phyloP scores from a whole-genome alignment of 2,329 filamentous ascomycete genomes.

The Ceratocystis harringtonii region DNA sequence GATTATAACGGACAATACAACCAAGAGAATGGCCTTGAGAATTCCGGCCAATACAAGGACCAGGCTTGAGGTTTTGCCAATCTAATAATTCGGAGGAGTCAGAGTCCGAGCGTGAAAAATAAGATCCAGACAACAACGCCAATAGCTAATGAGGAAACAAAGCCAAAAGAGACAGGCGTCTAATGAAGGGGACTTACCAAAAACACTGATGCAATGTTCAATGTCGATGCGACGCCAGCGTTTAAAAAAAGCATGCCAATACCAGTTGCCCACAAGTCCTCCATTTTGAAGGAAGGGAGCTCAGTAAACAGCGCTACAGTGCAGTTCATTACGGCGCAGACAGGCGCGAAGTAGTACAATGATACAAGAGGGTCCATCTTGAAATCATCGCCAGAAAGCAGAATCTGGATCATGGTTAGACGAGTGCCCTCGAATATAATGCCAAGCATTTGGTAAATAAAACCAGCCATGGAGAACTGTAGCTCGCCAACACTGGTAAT shows the following conservation, averaged over 20 bases:
- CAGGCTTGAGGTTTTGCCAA: constrained; percentile 74
- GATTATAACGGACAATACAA: constrained; percentile 59
- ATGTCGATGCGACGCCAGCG: constrained; percentile 61
- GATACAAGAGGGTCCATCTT: constrained; percentile 84
- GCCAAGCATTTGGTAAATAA: constrained; percentile 56
- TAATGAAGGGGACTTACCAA: constrained; percentile 41
- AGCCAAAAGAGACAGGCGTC: neutral
- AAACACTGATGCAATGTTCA: constrained; percentile 78
- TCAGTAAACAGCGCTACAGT: constrained; percentile 56
- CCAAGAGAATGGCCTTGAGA: constrained; percentile 75
- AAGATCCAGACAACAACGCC: neutral
- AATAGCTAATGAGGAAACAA: neutral
- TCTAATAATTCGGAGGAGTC: constrained; percentile 34
- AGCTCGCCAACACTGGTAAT: constrained; percentile 48
- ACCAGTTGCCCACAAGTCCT: constrained; percentile 51
- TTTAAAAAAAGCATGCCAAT: constrained; percentile 53
- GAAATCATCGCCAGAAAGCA: constrained; percentile 59
- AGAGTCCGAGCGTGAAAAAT: neutral
- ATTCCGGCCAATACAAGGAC: constrained; percentile 77
- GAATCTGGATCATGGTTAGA: constrained; percentile 70
- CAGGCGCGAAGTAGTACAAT: constrained; percentile 78
- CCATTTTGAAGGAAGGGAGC: constrained; percentile 47
- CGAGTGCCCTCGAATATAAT: constrained; percentile 69
- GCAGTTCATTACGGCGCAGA: constrained; percentile 69
- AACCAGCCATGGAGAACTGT: constrained; percentile 49